Conservation (phyloP, 768 basidiomycete species). For the Wakefieldia striispora region DNA sequence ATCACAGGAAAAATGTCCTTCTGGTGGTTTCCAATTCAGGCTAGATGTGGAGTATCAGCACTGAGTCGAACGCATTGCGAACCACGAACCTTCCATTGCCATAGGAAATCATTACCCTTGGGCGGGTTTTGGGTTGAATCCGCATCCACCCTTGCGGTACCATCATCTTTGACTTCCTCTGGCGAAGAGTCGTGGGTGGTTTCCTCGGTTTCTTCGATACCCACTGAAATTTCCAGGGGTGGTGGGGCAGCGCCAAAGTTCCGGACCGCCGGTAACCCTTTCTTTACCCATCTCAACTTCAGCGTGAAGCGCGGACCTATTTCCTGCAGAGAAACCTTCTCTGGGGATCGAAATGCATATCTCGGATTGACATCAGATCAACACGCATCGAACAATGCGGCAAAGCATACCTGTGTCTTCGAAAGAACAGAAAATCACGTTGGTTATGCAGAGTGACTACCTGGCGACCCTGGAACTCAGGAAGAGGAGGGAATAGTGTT, state of each 20-base stretch:
- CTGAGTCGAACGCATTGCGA: not conserved
- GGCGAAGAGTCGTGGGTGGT: slow-evolving; percentile 11
- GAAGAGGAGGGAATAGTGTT: slow-evolving; percentile 91
- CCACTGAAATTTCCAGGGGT: slow-evolving; percentile 53
- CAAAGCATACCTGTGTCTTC: slow-evolving; percentile 77
- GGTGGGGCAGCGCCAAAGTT: slow-evolving; percentile 62
- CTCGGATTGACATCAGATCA: slow-evolving; percentile 37
- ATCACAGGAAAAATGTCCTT: slow-evolving; percentile 85
- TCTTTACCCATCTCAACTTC: slow-evolving; percentile 86
- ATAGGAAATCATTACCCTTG: slow-evolving; percentile 75
- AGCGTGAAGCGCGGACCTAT: slow-evolving; percentile 97
- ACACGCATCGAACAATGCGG: not conserved
- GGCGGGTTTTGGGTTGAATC: slow-evolving; percentile 42
- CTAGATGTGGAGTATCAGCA: slow-evolving; percentile 38
- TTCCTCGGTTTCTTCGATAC: slow-evolving; percentile 30
- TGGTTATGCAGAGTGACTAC: slow-evolving; percentile 98
- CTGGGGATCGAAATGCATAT: slow-evolving; percentile 88
- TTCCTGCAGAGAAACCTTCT: slow-evolving; percentile 92
- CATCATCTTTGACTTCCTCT: slow-evolving; percentile 13
- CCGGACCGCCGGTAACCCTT: slow-evolving; percentile 81
- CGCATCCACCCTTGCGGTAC: slow-evolving; percentile 16
- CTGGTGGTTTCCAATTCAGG: slow-evolving; percentile 92
- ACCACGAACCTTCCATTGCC: slow-evolving; percentile 83
- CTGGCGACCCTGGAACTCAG: slow-evolving; percentile 94
- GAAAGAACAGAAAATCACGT: slow-evolving; percentile 96